Evolutionary conservation across 2,329 filamentous ascomycete genomes (phyloP).

Genomic region (Fusarium illudens): DNA sequence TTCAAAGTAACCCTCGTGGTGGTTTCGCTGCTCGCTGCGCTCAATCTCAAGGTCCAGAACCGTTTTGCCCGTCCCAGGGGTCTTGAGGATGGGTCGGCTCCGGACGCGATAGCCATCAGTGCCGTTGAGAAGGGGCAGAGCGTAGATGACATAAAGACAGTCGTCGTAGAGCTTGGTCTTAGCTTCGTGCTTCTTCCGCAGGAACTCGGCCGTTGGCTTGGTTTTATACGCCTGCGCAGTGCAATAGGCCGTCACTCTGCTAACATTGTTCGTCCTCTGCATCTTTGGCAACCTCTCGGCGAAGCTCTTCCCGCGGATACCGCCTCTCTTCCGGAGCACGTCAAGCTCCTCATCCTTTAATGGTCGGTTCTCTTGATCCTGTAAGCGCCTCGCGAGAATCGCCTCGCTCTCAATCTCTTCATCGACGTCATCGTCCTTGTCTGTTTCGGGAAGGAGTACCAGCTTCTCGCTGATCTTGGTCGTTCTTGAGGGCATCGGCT

Average conservation of each 20-base stretch:
- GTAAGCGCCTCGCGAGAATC: conserved; percentile 49
- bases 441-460: conserved; percentile 89
- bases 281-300: conserved; percentile 92
- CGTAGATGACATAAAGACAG: conserved; percentile 95
- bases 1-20: conserved; percentile 90
- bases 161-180: conserved; percentile 98
- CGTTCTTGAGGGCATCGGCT: conserved; percentile 80
- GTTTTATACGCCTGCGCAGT: conserved; percentile 94
- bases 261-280: conserved; percentile 84
- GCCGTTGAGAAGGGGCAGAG: conserved; percentile 86
- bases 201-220: conserved; percentile 85
- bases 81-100: conserved; percentile 91
- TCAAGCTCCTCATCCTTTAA: conserved; percentile 74
- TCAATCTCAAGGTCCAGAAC: conserved; percentile 96
- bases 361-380: conserved; percentile 69
- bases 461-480: conserved; percentile 97
- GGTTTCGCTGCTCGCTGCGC: conserved; percentile 85
- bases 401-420: conserved; percentile 64
- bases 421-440: conserved; percentile 63
- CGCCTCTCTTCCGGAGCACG: conserved; percentile 68
- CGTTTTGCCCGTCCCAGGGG: conserved; percentile 86
- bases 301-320: conserved; percentile 81
- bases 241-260: conserved; percentile 93
- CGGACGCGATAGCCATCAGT: conserved; percentile 86
- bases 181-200: conserved; percentile 86